Evolutionary conservation across 2,329 filamentous ascomycete genomes (phyloP), one percentile per base, ranked within the genome.

Genomic region (Arthrobotrys pseudoclavata): DNA sequence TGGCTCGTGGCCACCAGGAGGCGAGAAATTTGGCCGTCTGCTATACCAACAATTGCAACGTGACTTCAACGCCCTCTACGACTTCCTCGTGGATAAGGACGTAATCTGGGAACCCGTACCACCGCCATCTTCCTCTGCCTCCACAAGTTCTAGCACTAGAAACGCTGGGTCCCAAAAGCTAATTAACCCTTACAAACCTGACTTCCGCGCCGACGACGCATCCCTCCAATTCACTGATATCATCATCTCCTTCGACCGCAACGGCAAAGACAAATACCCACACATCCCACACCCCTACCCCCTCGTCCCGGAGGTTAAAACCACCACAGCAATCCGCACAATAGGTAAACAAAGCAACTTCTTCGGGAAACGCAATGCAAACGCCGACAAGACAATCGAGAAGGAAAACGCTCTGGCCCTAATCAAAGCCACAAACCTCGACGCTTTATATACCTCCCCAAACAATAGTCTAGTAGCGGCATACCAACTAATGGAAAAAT

Each of bases 211-310:
- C 22, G 85, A 86, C 61, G 80, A 83, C 22, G 83, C 83, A 1
- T 88, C 88, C 50, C 84, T 91, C n/a, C 88, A 89, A 1, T 86
- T 92, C 79, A 91, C 89, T 0, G 89, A 91, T 80, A 87, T 92
- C 82, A 84, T 92, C 2, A 85, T 91, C 69, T 86, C 87, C 69
- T 92, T 89, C 79, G 90, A 92, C 83, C 90, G 88, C 77, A 86
- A 86, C 63, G 84, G 88, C 79, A 86, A 87, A 5, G 85, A 88
- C 79, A 86, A 87, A 6, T 90, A 88, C 81, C 90, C 90, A 2
- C 89, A 91, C 76, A 88, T 92, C 52, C 88, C 90, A 0, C 87
- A 91, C 74, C 90, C 91, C 0, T 91, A 90, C 79, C 89, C 90
- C 0, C 83, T 91, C 0, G 85, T 91, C 2, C 90, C 91, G 26